phyloP scores from a whole-genome alignment of 2,329 filamentous ascomycete genomes.

The Pyricularia sp. region DNA sequence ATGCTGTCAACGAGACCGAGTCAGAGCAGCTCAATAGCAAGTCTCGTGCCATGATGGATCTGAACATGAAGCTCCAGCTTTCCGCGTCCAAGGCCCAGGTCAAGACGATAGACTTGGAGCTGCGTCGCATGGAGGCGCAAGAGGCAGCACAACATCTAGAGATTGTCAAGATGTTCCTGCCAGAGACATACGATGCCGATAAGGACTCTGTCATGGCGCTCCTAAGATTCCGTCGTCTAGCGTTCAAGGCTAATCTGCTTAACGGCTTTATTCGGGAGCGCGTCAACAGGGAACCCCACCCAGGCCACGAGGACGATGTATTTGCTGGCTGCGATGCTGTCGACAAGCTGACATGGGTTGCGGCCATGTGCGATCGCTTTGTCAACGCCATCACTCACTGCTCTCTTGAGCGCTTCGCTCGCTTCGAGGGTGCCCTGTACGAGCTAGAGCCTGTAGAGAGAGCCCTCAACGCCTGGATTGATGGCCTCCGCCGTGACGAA shows the following conservation, averaged over 20 bases:
- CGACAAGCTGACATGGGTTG: slow-evolving; percentile 79
- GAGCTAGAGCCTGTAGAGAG: slow-evolving; percentile 90
- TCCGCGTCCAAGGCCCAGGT: slow-evolving; percentile 86
- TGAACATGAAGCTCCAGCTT: slow-evolving; percentile 88
- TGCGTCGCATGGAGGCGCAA: slow-evolving; percentile 77
- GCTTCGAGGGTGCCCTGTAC: slow-evolving; percentile 69
- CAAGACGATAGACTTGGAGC: slow-evolving; percentile 87
- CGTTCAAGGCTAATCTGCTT: slow-evolving; percentile 78
- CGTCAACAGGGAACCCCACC: slow-evolving; percentile 51
- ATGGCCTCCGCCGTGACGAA: slow-evolving; percentile 73
- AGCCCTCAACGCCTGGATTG: slow-evolving; percentile 80
- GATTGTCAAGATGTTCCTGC: slow-evolving; percentile 83
- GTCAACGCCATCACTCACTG: slow-evolving; percentile 72
- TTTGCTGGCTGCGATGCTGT: slow-evolving; percentile 70
- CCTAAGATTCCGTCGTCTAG: slow-evolving; percentile 76
- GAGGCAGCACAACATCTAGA: slow-evolving; percentile 81
- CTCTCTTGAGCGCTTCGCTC: slow-evolving; percentile 67
- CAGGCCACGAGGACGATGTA: slow-evolving; percentile 66
- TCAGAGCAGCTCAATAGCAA: slow-evolving; percentile 82
- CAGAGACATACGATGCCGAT: slow-evolving; percentile 72
- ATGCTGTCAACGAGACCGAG: slow-evolving; percentile 86
- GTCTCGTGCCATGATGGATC: slow-evolving; percentile 90
- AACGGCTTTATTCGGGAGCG: slow-evolving; percentile 72
- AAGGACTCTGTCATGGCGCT: slow-evolving; percentile 81
- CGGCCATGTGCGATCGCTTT: slow-evolving; percentile 75